Evolutionary conservation across 2,329 filamentous ascomycete genomes (phyloP).

Genomic region (Lecanoromycetidae sp.): DNA sequence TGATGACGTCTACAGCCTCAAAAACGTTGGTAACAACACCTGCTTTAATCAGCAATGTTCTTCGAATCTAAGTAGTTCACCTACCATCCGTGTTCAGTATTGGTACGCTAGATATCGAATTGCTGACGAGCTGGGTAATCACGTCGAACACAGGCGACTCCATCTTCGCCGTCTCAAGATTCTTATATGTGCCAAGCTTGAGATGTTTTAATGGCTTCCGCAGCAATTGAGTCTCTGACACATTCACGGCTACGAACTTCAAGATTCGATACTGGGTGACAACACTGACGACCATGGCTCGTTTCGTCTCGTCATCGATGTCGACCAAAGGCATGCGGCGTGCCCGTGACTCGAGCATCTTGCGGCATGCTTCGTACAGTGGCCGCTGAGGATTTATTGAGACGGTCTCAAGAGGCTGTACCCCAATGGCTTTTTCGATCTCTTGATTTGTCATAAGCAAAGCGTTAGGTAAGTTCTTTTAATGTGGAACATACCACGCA

Average conservation of each 20-base stretch:
- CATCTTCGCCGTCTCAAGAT: constrained; percentile 76
- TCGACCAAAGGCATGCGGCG: constrained; percentile 90
- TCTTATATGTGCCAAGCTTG: constrained; percentile 68
- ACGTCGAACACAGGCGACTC: constrained; percentile 84
- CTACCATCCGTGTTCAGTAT: constrained; percentile 67
- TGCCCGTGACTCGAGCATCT: constrained; percentile 87
- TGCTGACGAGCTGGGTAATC: constrained; percentile 82
- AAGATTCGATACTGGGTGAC: constrained; percentile 97
- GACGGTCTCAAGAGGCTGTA: constrained; percentile 80
- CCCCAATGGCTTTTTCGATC: constrained; percentile 87
- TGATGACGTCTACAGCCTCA: constrained; percentile 93
- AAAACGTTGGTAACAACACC: constrained; percentile 83
- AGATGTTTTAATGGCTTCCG: constrained; percentile 80
- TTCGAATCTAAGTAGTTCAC: constrained; percentile 9
- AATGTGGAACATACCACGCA: constrained; percentile 54
- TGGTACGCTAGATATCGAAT: constrained; percentile 89
- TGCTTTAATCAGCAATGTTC: constrained; percentile 21
- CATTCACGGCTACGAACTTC: constrained; percentile 96
- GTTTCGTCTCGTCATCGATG: constrained; percentile 81
- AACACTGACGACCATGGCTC: constrained; percentile 88
- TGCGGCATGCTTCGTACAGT: constrained; percentile 86
- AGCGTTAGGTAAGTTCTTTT: constrained; percentile 6
- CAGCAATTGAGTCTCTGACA: constrained; percentile 73
- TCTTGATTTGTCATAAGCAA: constrained; percentile 42
- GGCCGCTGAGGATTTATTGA: constrained; percentile 87